Evolutionary conservation across 305 asterid genomes (phyloP), one percentile per base, ranked within the genome.

Genomic region (Petunia hybrid): DNA sequence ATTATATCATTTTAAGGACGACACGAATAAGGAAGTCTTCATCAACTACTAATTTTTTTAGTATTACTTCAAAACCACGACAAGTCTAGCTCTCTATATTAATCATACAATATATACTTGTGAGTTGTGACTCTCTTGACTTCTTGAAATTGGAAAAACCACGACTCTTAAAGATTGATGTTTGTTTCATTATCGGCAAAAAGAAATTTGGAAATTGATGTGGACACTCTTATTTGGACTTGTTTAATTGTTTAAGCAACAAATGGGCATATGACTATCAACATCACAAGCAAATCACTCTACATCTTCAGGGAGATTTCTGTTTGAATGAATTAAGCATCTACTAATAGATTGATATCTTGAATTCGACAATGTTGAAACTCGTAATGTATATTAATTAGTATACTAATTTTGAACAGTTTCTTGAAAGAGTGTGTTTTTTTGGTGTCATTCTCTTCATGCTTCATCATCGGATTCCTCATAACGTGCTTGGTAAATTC

Each of bases 391-490:
- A 56, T 14, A 56, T 16, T 81, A 70, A 71, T 85, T 82, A 45
- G 63, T 9, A 64, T 48, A 69, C 10, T 67, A 7, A 78, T 51
- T 2, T 10, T 6, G 55, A 82, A 68, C 43, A 76, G 39, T 5
- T 31, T 61, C 86, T 16, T 67, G 56, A 53, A 81, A 78, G 81
- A 53, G 67, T 79, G 85, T 80, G 84, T 80, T 35, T 16, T 78
- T 83, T 81, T 59, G 60, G 83, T 75, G 43, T 70, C 78, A 74
- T 77, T 69, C 43, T 13, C 45, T 41, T 73, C 83, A 67, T 83
- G 83, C 85, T 73, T 61, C 43, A 80, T 77, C 85, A 83, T 86
- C 80, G 87, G 89, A 83, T 86, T 81, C 86, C 80, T 78, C 84
- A 64, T 78, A 70, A 61, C 88, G 79, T 83, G 83, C 85, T 83